These are phyloP conservation scores for Erythrobasidium hasegawianum DNA, from an alignment of 1,284 basidiomycete species.

Conservation along the genomic window DNA sequence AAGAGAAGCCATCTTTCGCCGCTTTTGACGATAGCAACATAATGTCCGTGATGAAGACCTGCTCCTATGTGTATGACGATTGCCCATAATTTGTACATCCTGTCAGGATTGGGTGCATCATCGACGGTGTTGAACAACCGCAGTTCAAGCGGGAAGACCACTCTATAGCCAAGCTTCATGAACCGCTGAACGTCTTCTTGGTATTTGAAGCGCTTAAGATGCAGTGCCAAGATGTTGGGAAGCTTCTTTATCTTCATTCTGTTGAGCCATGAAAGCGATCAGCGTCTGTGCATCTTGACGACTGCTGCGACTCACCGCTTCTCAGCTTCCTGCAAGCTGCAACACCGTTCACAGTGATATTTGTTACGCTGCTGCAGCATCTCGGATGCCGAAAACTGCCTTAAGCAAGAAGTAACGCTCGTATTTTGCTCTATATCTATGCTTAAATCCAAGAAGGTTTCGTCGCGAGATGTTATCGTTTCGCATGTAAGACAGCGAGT, in stretches of 20 bases:
- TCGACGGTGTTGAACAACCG: slow-evolving; percentile 96
- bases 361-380: slow-evolving; percentile 98
- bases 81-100: slow-evolving; percentile 88
- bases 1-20: slow-evolving; percentile 80
- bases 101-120: slow-evolving; percentile 75
- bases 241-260: slow-evolving; percentile 98
- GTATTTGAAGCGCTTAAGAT: slow-evolving; percentile 97
- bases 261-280: background rate
- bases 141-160: slow-evolving; percentile 90
- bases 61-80: slow-evolving; percentile 97
- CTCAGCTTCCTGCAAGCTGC: slow-evolving; percentile 94
- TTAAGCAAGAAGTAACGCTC: slow-evolving; percentile 87
- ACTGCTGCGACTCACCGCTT: slow-evolving; percentile 64
- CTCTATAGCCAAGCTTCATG: slow-evolving; percentile 91
- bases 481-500: slow-evolving; percentile 96
- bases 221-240: slow-evolving; percentile 88
- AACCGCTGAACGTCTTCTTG: slow-evolving; percentile 83
- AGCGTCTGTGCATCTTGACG: background rate
- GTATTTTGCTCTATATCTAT: slow-evolving; percentile 98
- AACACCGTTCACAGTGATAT: slow-evolving; percentile 96
- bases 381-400: slow-evolving; percentile 94
- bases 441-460: slow-evolving; percentile 91
- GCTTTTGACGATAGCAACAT: slow-evolving; percentile 89
- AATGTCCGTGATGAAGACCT: slow-evolving; percentile 94
- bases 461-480: slow-evolving; percentile 92